A percentile compares a stretch with the other conserved stretches of the same genome.
Evolutionary conservation across 139 green algal genomes (phyloP).

Genomic region (Chlamydomonas sphaeroides): DNA sequence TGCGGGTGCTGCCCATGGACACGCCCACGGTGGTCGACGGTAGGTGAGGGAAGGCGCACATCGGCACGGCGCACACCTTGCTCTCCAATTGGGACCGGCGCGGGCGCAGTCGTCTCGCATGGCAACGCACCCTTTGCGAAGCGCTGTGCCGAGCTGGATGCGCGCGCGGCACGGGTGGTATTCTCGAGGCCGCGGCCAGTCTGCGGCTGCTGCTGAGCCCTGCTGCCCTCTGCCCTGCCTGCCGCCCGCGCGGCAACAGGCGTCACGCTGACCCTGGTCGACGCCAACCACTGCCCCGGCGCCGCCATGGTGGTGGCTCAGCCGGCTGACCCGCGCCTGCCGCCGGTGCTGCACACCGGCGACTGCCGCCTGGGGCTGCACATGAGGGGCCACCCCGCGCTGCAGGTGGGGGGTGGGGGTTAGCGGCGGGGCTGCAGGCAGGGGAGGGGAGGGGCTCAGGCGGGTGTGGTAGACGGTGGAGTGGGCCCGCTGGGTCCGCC

Average conservation of each 20-base stretch:
- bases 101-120: no score
- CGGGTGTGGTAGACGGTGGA: neutral
- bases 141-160: no score
- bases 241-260: constrained; percentile 25
- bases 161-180: no score
- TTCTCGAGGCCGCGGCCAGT: no score
- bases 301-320: constrained; percentile 81
- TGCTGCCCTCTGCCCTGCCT: neutral
- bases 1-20: constrained; percentile 52
- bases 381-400: constrained; percentile 66
- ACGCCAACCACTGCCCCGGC: constrained; percentile 96
- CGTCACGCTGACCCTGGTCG: constrained; percentile 82
- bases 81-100: no score
- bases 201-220: neutral
- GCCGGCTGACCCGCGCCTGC: constrained; percentile 23
- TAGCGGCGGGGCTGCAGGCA: neutral
- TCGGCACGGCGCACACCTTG: no score
- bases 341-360: constrained; percentile 90
- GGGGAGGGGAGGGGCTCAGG: neutral
- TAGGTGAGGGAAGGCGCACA: neutral
- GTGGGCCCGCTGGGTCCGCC: no score
- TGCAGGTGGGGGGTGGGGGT: constrained; percentile 51
- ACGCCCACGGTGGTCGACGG: constrained; percentile 58
- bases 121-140: no score
- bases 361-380: constrained; percentile 72